Evolutionary conservation across 441 rosid genomes (phyloP), one percentile per base, ranked within the genome.

Genomic region (Metrosideros polymorpha): DNA sequence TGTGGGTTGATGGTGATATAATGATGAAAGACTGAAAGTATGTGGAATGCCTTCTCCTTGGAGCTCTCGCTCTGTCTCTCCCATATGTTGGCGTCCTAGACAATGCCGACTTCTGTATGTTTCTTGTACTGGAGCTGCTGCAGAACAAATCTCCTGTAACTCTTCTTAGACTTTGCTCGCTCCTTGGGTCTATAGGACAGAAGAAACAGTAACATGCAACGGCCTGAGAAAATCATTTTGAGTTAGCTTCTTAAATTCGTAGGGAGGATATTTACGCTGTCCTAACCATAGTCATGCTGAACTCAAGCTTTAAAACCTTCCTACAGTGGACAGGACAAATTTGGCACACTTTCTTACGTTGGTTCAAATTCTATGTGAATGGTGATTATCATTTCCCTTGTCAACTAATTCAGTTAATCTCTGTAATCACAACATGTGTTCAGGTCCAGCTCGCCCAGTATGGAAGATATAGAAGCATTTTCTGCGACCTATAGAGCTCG

Each of bases 391-490:
- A 9, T 59, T 66, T 66, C 15, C 79, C 19, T 47, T 50, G n/a
- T 82, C 56, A 82, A 29, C 54, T 49, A 82, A 49, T 51, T 82
- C 17, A 27, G n/a, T 27, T 51, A 9, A 9, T 29, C 56, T 49
- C 29, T 66, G 79, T 42, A 89, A 82, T 85, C 54, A 49, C 85
- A 51, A 84, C 86, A 86, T 54, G 6, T 10, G 2, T 90, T 29
- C 90, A 93, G 98, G 90, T 93, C 91, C 77, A 97, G 98, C 87
- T 94, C 97, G 19, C 98, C 98, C 7, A 89, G 51, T 55, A 92
- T 97, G 94, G 94, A 93, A 89, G 99, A 97, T 86, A 90, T 97
- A 57, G 93, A 97, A 91, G 94, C 94, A 22, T 97, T 92, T 89
- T 93, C 96, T 82, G 86, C 39, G 85, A 86, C 92, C 85, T 96